A percentile compares a stretch with the other conserved stretches of the same genome.
Conservation (phyloP, 148 eudicot species). For the Arbutus unedo region DNA sequence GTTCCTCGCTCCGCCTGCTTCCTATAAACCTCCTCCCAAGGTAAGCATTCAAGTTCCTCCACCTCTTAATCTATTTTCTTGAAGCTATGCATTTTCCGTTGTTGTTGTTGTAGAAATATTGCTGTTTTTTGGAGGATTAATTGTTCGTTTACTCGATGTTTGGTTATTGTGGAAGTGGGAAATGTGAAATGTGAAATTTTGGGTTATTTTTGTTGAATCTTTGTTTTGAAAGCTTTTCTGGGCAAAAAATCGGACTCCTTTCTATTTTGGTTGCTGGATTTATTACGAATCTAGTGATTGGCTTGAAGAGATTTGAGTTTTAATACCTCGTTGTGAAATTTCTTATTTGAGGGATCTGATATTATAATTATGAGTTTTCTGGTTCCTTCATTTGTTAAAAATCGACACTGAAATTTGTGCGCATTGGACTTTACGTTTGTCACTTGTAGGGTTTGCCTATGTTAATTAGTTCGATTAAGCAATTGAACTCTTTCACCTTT, state of each 20-base stretch:
- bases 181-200: neutral
- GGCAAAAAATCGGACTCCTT: neutral
- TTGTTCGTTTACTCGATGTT: neutral
- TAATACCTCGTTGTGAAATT: neutral
- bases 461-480: neutral
- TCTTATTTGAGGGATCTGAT: neutral
- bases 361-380: neutral
- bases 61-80: neutral
- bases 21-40: neutral
- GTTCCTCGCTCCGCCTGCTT: neutral
- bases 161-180: neutral
- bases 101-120: neutral
- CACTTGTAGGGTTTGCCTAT: neutral
- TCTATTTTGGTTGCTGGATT: neutral
- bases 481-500: neutral
- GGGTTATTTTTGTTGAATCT: neutral
- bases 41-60: neutral
- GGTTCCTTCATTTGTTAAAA: neutral
- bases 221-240: neutral
- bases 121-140: neutral
- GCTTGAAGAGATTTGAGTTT: neutral
- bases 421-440: neutral
- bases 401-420: neutral
- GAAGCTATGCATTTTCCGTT: neutral
- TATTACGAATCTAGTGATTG: neutral